These are phyloP conservation scores for Glaciozyma martinii DNA, from an alignment of 768 basidiomycete genomes.

Conservation along the genomic window DNA sequence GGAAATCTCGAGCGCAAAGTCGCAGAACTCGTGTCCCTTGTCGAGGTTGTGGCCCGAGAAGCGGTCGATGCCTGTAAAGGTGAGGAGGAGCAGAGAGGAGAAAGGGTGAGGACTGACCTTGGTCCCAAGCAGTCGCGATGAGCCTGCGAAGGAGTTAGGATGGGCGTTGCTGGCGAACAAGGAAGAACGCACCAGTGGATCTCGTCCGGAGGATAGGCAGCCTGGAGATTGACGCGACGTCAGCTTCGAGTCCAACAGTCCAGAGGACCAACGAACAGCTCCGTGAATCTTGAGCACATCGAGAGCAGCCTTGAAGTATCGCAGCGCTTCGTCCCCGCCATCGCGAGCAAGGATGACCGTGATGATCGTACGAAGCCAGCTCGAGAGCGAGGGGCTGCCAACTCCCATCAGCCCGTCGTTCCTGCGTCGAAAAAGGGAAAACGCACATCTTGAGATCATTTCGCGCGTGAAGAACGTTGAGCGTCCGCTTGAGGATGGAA, in stretches of 20 bases:
- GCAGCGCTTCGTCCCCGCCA: neutral
- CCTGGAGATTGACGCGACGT: neutral
- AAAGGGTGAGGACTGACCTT: neutral
- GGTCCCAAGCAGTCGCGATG: neutral
- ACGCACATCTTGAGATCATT: neutral
- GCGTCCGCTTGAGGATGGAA: neutral
- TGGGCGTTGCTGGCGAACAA: neutral
- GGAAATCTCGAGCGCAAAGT: neutral
- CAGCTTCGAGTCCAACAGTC: neutral
- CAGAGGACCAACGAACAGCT: neutral
- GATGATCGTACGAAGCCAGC: neutral
- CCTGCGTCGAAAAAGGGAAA: neutral
- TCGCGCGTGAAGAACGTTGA: neutral
- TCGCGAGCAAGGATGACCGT: neutral
- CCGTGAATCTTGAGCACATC: neutral
- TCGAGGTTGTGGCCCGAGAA: neutral
- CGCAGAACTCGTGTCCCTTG: neutral
- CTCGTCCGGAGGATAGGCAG: neutral
- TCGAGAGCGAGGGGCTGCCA: neutral
- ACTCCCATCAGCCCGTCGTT: neutral
- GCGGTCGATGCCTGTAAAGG: neutral
- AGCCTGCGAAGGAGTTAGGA: neutral
- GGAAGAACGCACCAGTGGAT: neutral
- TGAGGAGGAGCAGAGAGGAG: neutral
- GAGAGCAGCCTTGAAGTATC: neutral